These are phyloP conservation scores for Proliferodiscus dingleyae DNA, from an alignment of 2,329 filamentous ascomycete species.

Conservation along the genomic window DNA sequence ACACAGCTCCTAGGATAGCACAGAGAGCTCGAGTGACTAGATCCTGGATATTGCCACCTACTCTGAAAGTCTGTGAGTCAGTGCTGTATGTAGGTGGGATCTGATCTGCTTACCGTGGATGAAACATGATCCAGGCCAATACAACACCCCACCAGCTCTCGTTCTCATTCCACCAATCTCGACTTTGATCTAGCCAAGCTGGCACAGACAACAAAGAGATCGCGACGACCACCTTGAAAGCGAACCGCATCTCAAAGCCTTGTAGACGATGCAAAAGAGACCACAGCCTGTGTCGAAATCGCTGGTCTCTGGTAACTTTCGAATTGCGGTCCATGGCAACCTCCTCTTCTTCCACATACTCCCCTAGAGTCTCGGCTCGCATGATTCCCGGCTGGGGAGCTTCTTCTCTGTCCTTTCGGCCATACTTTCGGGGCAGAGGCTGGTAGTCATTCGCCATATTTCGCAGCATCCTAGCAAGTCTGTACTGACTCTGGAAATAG, in stretches of 20 bases:
- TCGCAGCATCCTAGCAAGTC: slow-evolving; percentile 30
- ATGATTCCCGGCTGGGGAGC: slow-evolving; percentile 15
- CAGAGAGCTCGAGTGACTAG: slow-evolving; percentile 46
- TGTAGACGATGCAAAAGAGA: slow-evolving; percentile 46
- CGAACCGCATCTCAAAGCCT: slow-evolving; percentile 53
- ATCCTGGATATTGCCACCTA: slow-evolving; percentile 55
- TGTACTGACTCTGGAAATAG: slow-evolving; percentile 33
- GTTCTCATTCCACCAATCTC: slow-evolving; percentile 50
- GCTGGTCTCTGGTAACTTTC: slow-evolving; percentile 34
- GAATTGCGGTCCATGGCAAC: slow-evolving; percentile 37
- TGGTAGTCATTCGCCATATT: slow-evolving; percentile 33
- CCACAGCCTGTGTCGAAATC: slow-evolving; percentile 46
- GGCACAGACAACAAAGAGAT: slow-evolving; percentile 49
- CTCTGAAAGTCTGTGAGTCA: slow-evolving; percentile 29
- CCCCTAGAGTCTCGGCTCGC: slow-evolving; percentile 23
- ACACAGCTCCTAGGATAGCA: slow-evolving; percentile 48
- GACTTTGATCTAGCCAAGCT: slow-evolving; percentile 43
- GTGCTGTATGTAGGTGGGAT: background rate
- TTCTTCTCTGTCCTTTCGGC: slow-evolving; percentile 13
- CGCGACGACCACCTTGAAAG: slow-evolving; percentile 50
- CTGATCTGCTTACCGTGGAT: slow-evolving; percentile 36
- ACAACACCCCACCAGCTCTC: slow-evolving; percentile 56
- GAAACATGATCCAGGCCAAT: slow-evolving; percentile 53
- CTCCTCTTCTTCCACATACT: slow-evolving; percentile 35
- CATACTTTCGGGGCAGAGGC: slow-evolving; percentile 25